These are phyloP conservation scores for Penicillium sp. DNA, from an alignment of 2,329 filamentous ascomycete species.

Conservation along the genomic window DNA sequence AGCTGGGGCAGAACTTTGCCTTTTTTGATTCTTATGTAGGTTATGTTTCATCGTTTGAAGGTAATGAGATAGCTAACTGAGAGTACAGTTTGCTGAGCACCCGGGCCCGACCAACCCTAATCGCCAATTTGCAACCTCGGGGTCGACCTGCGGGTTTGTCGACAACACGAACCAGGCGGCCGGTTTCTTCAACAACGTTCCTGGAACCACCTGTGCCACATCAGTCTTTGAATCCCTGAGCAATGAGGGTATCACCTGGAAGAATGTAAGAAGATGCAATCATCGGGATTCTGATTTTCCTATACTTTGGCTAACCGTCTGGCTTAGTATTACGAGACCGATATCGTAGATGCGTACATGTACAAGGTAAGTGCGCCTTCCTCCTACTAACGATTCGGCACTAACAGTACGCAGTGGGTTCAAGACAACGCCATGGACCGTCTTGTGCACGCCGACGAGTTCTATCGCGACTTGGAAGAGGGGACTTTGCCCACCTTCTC, in stretches of 20 bases:
- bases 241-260: slow-evolving; percentile 37
- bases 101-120: slow-evolving; percentile 42
- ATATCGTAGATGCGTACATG: slow-evolving; percentile 36
- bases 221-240: slow-evolving; percentile 39
- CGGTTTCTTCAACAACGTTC: slow-evolving; percentile 33
- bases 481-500: slow-evolving; percentile 66
- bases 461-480: slow-evolving; percentile 61
- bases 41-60: neutral
- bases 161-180: slow-evolving; percentile 32
- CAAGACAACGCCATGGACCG: slow-evolving; percentile 36
- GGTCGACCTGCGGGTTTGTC: slow-evolving; percentile 33
- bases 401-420: slow-evolving; percentile 27
- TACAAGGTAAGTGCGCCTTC: slow-evolving; percentile 25
- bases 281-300: neutral
- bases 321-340: slow-evolving; percentile 36
- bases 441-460: slow-evolving; percentile 40
- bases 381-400: too few species aligned
- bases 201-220: slow-evolving; percentile 32
- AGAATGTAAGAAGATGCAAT: slow-evolving; percentile 25
- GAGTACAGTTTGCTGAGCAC: slow-evolving; percentile 32
- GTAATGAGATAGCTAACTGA: slow-evolving; percentile 2
- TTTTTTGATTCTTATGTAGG: slow-evolving; percentile 38
- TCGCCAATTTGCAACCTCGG: slow-evolving; percentile 39
- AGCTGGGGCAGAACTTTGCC: slow-evolving; percentile 36
- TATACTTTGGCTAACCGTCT: neutral